These are phyloP conservation scores for Paecilomyces fulvus DNA, from an alignment of 2,329 filamentous ascomycete genomes.

Conservation along the genomic window DNA sequence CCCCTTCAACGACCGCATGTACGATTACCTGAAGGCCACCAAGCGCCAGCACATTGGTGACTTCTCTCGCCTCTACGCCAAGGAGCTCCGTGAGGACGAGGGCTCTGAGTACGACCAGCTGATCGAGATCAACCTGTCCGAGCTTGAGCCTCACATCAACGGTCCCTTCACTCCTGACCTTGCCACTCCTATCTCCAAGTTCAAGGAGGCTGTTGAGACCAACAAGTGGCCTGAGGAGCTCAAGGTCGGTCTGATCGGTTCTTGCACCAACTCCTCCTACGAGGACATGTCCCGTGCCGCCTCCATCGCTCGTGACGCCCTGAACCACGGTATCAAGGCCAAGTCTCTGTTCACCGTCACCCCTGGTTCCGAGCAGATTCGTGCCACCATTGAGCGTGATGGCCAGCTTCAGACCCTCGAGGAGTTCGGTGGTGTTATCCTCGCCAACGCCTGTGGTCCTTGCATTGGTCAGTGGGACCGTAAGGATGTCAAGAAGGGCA, in stretches of 20 bases:
- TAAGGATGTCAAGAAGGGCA: slow-evolving; percentile 86
- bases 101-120: slow-evolving; percentile 92
- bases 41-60: slow-evolving; percentile 88
- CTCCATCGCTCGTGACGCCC: slow-evolving; percentile 82
- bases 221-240: slow-evolving; percentile 96
- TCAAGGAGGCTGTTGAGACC: slow-evolving; percentile 84
- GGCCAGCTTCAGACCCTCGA: slow-evolving; percentile 91
- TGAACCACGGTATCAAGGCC: slow-evolving; percentile 86
- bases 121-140: slow-evolving; percentile 89
- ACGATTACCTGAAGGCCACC: slow-evolving; percentile 87
- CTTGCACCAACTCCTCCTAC: slow-evolving; percentile 89
- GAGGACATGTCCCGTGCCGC: slow-evolving; percentile 92
- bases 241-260: slow-evolving; percentile 94
- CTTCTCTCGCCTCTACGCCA: slow-evolving; percentile 73
- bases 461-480: slow-evolving; percentile 97
- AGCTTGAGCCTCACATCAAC: slow-evolving; percentile 97
- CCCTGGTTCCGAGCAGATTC: slow-evolving; percentile 93
- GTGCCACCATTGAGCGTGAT: slow-evolving; percentile 83
- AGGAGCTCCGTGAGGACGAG: slow-evolving; percentile 79
- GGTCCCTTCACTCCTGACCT: slow-evolving; percentile 98
- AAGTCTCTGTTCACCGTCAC: slow-evolving; percentile 92
- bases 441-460: slow-evolving; percentile 90
- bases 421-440: slow-evolving; percentile 87
- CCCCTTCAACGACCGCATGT: slow-evolving; percentile 97
- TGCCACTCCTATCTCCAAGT: slow-evolving; percentile 95